A percentile compares a stretch with the other conserved stretches of the same genome.
Evolutionary conservation across 345 rosid genomes (phyloP).

Genomic region (Ceriops zippeliana): DNA sequence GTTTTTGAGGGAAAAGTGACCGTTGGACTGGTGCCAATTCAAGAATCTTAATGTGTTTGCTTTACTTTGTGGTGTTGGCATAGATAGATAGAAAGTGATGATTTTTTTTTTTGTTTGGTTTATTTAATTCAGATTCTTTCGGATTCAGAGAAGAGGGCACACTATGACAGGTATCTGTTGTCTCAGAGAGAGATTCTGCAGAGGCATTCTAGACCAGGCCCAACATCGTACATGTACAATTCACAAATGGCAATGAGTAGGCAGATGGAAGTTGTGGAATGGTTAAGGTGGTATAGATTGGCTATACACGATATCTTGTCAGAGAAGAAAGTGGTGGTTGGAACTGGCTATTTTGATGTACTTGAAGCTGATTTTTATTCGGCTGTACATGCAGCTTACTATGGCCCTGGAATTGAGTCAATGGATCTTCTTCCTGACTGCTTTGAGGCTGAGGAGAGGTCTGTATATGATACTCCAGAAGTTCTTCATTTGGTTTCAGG

Average conservation of each 20-base stretch:
- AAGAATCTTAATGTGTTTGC: not conserved
- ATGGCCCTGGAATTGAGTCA: conserved; percentile 79
- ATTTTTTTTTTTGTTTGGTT: not conserved
- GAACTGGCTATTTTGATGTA: conserved; percentile 63
- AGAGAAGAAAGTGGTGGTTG: conserved; percentile 63
- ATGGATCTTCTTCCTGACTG: conserved; percentile 79
- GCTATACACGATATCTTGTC: conserved; percentile 67
- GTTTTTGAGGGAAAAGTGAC: no score
- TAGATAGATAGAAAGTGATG: not conserved
- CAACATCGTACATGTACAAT: conserved; percentile 36
- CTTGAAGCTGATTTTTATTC: conserved; percentile 87
- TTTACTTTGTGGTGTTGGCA: not conserved
- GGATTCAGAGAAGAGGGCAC: conserved; percentile 58
- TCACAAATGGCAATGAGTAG: conserved; percentile 31
- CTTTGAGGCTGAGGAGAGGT: conserved; percentile 97
- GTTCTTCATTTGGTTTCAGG: conserved; percentile 94
- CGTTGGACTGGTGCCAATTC: no score
- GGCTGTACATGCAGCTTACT: conserved; percentile 70
- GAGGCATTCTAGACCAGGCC: conserved; percentile 40
- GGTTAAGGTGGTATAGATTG: conserved; percentile 85
- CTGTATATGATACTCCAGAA: conserved; percentile 64
- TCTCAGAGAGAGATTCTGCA: conserved; percentile 53
- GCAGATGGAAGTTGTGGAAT: conserved; percentile 90
- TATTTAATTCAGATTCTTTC: conserved; percentile 73
- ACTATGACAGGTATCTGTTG: conserved; percentile 60